These are phyloP conservation scores for Aspergillus sp. DNA, from an alignment of 2,329 filamentous ascomycete genomes.

Conservation along the genomic window DNA sequence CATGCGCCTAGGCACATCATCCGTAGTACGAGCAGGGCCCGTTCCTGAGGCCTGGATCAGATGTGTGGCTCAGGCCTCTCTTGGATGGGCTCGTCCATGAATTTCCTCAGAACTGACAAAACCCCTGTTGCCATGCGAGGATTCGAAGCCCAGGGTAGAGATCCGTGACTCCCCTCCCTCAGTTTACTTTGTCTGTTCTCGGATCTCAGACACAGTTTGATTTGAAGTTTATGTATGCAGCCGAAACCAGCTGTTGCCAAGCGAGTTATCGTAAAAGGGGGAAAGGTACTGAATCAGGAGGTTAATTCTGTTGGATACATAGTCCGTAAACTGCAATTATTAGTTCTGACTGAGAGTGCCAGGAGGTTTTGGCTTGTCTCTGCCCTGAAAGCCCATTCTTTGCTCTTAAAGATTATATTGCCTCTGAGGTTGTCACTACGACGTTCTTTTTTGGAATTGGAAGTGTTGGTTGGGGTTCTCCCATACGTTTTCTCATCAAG, in stretches of 20 bases:
- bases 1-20: conserved; percentile 4
- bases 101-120: background rate
- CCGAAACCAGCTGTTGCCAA: background rate
- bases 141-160: background rate
- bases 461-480: background rate
- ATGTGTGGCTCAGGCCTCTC: background rate
- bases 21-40: background rate
- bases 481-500: background rate
- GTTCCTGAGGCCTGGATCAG: background rate
- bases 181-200: background rate
- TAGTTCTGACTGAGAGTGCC: background rate
- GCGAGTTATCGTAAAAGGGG: background rate
- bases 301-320: background rate
- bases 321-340: background rate
- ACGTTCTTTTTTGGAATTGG: background rate
- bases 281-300: background rate
- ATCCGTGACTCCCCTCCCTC: background rate
- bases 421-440: background rate
- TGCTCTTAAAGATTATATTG: background rate
- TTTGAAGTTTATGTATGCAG: background rate
- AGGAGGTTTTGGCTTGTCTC: background rate
- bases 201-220: background rate
- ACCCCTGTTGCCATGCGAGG: conserved; percentile 1
- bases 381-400: background rate
- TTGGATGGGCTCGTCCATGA: background rate